phyloP scores from a whole-genome alignment of 495 filamentous ascomycete genomes.

The Hamigera avellanea region DNA sequence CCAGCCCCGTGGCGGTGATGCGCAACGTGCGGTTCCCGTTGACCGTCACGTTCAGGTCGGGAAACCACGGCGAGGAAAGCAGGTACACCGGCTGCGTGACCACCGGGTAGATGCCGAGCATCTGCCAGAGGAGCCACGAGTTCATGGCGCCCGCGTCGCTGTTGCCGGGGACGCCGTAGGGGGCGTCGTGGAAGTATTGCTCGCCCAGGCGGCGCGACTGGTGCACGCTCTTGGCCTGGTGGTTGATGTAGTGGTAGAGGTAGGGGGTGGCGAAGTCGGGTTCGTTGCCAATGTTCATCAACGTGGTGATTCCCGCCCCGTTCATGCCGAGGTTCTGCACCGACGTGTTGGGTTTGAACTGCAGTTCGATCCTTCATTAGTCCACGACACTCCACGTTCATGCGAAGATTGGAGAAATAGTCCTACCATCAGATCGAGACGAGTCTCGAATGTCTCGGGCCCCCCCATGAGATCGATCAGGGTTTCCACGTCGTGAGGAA shows the following conservation, averaged over 20 bases:
- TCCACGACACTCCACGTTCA: no score
- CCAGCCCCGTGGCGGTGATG: slow-evolving; percentile 41
- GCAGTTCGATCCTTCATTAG: not conserved
- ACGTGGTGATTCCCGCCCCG: slow-evolving; percentile 25
- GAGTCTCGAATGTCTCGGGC: slow-evolving; percentile 35
- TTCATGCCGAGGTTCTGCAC: slow-evolving; percentile 22
- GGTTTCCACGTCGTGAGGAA: slow-evolving; percentile 53
- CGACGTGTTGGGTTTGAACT: slow-evolving; percentile 25
- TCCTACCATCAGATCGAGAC: slow-evolving; percentile 2
- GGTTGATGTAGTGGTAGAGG: slow-evolving; percentile 56
- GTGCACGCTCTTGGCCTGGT: slow-evolving; percentile 46
- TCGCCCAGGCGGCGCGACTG: slow-evolving; percentile 41
- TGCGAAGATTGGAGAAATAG: not conserved
- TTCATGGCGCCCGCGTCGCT: slow-evolving; percentile 63
- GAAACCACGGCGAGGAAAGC: slow-evolving; percentile 51
- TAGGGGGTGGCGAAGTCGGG: slow-evolving; percentile 46
- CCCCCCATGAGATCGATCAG: slow-evolving; percentile 50
- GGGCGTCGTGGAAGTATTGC: slow-evolving; percentile 33
- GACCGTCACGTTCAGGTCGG: slow-evolving; percentile 43
- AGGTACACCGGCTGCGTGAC: slow-evolving; percentile 55
- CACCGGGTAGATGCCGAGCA: slow-evolving; percentile 59
- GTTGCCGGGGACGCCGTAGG: slow-evolving; percentile 51
- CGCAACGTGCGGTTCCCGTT: slow-evolving; percentile 40
- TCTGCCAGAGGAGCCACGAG: slow-evolving; percentile 56
- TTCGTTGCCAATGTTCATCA: slow-evolving; percentile 47